Evolutionary conservation across 2,329 filamentous ascomycete genomes (phyloP).

Genomic region (Pseudopyrenochaeta lycopersici): DNA sequence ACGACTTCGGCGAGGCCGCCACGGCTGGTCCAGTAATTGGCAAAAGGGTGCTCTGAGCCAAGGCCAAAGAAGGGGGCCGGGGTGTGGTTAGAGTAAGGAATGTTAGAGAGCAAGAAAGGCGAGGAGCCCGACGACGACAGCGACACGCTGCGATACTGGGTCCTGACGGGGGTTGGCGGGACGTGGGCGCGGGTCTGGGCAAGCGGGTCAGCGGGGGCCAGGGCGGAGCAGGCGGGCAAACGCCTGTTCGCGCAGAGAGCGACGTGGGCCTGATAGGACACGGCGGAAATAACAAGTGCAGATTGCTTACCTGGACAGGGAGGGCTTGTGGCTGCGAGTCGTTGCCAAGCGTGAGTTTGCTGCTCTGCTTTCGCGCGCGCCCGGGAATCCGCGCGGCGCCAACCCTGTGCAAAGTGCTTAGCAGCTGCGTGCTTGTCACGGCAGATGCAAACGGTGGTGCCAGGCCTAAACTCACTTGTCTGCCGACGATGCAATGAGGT

Average conservation of each 20-base stretch:
- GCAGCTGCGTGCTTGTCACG: conserved; percentile 14
- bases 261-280: conserved; percentile 12
- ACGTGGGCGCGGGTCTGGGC: conserved; percentile 29
- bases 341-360: conserved; percentile 38
- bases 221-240: conserved; percentile 14
- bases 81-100: conserved; percentile 74
- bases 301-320: conserved; percentile 38
- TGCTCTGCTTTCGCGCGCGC: conserved; percentile 39
- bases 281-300: conserved; percentile 22
- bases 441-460: too few relatives aligned
- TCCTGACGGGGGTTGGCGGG: conserved; percentile 37
- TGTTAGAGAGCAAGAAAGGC: conserved; percentile 71
- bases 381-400: conserved; percentile 35
- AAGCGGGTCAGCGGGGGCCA: conserved; percentile 20
- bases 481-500: conserved; percentile 65
- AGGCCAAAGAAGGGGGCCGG: conserved; percentile 84
- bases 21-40: conserved; percentile 85
- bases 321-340: conserved; percentile 31
- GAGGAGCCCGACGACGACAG: conserved; percentile 54
- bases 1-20: conserved; percentile 80
- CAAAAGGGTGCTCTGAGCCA: conserved; percentile 79
- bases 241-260: conserved; percentile 25
- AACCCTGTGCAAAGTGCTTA: conserved; percentile 36
- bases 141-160: conserved; percentile 44
- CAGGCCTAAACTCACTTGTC: conserved; percentile 70